These are phyloP conservation scores for Haplosporangium gracile DNA, from an alignment of 192 early-diverging fungal species.

Conservation along the genomic window DNA sequence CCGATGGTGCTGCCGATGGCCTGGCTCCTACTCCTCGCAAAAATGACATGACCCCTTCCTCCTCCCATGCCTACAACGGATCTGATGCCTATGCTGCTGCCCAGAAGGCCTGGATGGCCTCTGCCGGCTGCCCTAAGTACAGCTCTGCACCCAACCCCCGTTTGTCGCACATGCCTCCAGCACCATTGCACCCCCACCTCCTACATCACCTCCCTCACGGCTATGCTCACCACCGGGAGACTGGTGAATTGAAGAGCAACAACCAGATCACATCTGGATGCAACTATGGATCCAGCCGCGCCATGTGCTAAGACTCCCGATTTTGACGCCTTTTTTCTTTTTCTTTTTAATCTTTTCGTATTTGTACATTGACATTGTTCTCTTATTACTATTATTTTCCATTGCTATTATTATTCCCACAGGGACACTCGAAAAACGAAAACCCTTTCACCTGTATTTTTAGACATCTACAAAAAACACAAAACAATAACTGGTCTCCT, in stretches of 20 bases:
- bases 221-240: constrained; percentile 14
- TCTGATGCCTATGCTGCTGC: not conserved
- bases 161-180: constrained; percentile 20
- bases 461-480: not conserved
- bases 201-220: not conserved
- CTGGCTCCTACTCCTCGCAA: not conserved
- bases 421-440: no score
- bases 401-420: not conserved
- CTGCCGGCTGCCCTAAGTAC: constrained; percentile 12
- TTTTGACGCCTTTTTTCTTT: not conserved
- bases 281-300: constrained; percentile 26
- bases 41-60: constrained; percentile 2
- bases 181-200: not conserved
- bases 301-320: constrained; percentile 31
- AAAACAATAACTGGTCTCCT: not conserved
- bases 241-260: not conserved
- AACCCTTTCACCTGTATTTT: constrained; percentile 2
- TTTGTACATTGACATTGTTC: constrained; percentile 1
- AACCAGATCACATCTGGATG: not conserved
- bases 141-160: constrained; percentile 26
- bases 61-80: not conserved
- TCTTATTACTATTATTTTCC: not conserved
- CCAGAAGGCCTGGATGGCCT: constrained; percentile 27
- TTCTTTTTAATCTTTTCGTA: constrained; percentile 4
- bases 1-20: constrained; percentile 30